Base-by-base conservation (phyloP, 2,329 filamentous ascomycete species). In the Fusarium sp. region DNA sequence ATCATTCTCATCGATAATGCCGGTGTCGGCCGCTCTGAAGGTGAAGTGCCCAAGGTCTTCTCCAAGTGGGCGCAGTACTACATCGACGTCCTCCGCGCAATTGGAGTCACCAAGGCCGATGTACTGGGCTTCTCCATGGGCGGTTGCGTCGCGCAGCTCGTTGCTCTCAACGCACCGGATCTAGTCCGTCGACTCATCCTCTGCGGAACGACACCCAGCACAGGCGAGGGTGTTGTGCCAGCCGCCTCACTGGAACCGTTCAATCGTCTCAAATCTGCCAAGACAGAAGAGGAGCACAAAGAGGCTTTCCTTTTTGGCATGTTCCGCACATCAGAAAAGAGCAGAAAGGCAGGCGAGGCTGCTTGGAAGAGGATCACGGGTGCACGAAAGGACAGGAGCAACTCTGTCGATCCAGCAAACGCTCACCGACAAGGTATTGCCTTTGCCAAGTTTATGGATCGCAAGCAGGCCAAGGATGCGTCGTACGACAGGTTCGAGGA, bases 61-160 rank as follows among this genome's bases (percentile, higher is more conserved):
- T 59, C 71, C 11, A 70, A 56, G n/a, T 83, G 81, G 80, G 81
- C 81, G 13, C 70, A 75, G 61, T 73, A 82, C 65, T 83, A 82
- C 74, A 72, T 81, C 33, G 77, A 82, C n/a, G 81, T 84, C 18
- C 80, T 84, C 29, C 66, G 69, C 33, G 81, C 79, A 4, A 83
- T 85, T 69, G 83, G 83, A 7, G 71, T 86, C n/a, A 35, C 65
- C 0, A 74, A 84, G 59, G 79, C 84, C 56, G 86, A 89, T 66
- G 71, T 89, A 9, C 65, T 88, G 45, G 87, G 87, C 2, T 89
- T 86, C 77, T 87, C 85, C 11, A 86, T 89, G 82, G 86, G 87
- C 16, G 87, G 86, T 1, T 82, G 80, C 35, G 82, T 82, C 6
- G 86, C 84, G 8, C 87, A 88, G 70, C 77, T 86, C 57, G 78